Evolutionary conservation across 208 protist genomes (phyloP).

Genomic region (Trypanosoma conorhini): DNA sequence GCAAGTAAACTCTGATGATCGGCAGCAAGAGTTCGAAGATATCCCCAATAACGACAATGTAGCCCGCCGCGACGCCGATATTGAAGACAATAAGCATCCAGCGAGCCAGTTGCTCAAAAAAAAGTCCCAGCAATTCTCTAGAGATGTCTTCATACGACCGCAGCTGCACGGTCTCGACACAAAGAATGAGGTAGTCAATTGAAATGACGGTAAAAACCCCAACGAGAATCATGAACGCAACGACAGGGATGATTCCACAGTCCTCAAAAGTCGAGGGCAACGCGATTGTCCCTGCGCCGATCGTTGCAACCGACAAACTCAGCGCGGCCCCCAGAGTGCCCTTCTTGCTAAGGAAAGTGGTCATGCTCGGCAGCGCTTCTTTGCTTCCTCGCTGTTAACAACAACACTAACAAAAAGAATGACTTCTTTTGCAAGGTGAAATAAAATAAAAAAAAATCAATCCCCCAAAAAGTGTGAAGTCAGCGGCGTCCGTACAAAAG

Average conservation of each 20-base stretch:
- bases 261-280: conserved; percentile 66
- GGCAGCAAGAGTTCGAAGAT: conserved; percentile 68
- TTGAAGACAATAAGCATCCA: conserved; percentile 81
- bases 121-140: conserved; percentile 59
- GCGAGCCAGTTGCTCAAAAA: conserved; percentile 58
- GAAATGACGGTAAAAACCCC: conserved; percentile 57
- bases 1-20: conserved; percentile 41
- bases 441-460: background rate
- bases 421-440: background rate
- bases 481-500: background rate
- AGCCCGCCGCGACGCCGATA: conserved; percentile 65
- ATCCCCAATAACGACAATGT: conserved; percentile 77
- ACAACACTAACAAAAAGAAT: background rate
- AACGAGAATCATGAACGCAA: conserved; percentile 41
- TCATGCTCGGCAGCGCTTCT: conserved; percentile 4
- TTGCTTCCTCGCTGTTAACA: background rate
- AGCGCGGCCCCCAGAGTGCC: conserved; percentile 49
- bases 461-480: background rate
- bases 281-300: conserved; percentile 66
- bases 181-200: conserved; percentile 80
- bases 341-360: conserved; percentile 21
- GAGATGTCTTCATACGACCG: conserved; percentile 84
- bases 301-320: conserved; percentile 69
- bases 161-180: conserved; percentile 52
- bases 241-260: conserved; percentile 54